Evolutionary conservation across 805 yeast genomes (phyloP).

Genomic region (Wickerhamiella lipophila): DNA sequence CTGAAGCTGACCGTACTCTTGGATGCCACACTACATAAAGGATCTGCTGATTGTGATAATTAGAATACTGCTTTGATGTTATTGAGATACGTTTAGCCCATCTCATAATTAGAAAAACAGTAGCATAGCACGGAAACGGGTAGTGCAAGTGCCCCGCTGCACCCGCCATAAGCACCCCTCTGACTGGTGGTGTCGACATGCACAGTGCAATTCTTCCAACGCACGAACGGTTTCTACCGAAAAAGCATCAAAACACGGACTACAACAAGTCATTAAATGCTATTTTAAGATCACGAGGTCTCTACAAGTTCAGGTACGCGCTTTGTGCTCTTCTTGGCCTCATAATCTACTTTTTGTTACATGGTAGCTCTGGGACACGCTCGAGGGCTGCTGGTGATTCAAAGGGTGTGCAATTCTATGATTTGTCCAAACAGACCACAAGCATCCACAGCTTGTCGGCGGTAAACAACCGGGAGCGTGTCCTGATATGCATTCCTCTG

Average conservation of each 20-base stretch:
- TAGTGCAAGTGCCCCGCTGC: no score
- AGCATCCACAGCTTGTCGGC: constrained; percentile 11
- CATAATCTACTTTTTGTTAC: constrained; percentile 6
- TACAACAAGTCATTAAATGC: neutral
- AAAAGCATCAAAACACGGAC: constrained; percentile 4
- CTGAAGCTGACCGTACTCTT: no score
- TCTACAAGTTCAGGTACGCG: constrained; percentile 8
- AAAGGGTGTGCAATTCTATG: constrained; percentile 36
- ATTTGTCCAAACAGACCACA: constrained; percentile 31
- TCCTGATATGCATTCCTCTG: constrained; percentile 74
- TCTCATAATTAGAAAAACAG: no score
- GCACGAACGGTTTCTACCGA: constrained; percentile 19
- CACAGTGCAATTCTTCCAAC: constrained; percentile 21
- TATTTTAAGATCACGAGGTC: constrained; percentile 13
- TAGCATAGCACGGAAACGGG: no score
- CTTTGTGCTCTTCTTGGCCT: constrained; percentile 11
- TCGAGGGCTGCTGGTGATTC: constrained; percentile 7
- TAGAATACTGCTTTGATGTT: no score
- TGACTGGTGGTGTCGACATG: constrained; percentile 12
- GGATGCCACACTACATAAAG: no score
- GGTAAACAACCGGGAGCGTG: constrained; percentile 48
- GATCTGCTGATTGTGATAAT: no score
- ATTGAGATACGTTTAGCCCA: no score
- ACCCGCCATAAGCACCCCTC: neutral
- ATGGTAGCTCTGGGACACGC: constrained; percentile 9